Evolutionary conservation across 176 grass and related monocot genomes (phyloP), one percentile per base, ranked within the genome.

Genomic region (Saccharum spontaneum): DNA sequence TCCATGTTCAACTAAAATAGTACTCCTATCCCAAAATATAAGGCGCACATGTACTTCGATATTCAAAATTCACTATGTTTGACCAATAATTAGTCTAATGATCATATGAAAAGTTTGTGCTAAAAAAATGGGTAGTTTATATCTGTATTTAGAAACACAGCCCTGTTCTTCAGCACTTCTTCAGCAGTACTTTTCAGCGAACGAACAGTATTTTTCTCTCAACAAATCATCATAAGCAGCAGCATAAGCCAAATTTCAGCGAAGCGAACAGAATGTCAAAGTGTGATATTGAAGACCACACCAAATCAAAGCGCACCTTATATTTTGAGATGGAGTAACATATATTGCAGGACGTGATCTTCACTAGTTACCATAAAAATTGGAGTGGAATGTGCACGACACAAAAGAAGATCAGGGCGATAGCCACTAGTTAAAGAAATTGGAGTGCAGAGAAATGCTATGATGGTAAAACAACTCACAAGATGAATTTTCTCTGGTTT

Each of bases 401-500:
- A 77, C 8, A 39, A 85, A 89, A 74, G 46, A 55, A 85, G 49
- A 62, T 33, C 41, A 7, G 14, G 16, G 69, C 24, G 37, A 71
- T 50, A 71, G 41, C 40, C 49, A 50, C 4, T 76, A 11, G 46
- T 12, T 49, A 16, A 30, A 85, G n/a, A 60, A 85, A 61, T 38
- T 57, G 70, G 37, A 28, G 20, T 20, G 37, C 24, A 80, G 28
- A 79, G 24, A 14, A 6, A 85, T 45, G 34, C 67, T 67, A 66
- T 24, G 44, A 26, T 50, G 62, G 34, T 68, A 67, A 75, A 88
- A 79, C 61, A 45, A 86, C 81, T 85, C 84, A 98, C 97, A 54
- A 98, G 91, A 90, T 95, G 93, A 90, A 98, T 92, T 94, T 98
- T 98, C 45, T 98, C 97, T 41, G 82, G 75, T 92, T 94, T 95